These are phyloP conservation scores for Ogataea nonfermentans DNA, from an alignment of 805 yeast species.

Conservation along the genomic window DNA sequence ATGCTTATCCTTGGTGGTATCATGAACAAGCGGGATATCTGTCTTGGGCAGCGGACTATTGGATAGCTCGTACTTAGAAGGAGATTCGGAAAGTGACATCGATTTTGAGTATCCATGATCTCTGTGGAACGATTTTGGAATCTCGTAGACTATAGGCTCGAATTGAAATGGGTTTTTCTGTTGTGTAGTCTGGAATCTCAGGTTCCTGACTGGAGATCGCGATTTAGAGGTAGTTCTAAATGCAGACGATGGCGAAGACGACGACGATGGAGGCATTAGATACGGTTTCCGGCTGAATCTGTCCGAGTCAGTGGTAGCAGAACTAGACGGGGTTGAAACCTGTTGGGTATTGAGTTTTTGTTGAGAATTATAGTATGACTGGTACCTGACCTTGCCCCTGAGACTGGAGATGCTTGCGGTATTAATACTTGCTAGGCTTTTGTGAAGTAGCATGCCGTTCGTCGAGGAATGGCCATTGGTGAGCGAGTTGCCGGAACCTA, in stretches of 20 bases:
- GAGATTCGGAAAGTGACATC: constrained; percentile 17
- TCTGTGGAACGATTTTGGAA: constrained; percentile 31
- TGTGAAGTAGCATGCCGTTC: constrained; percentile 11
- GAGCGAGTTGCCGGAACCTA: constrained; percentile 22
- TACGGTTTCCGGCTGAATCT: constrained; percentile 11
- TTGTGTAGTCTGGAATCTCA: constrained; percentile 14
- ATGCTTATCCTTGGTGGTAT: constrained; percentile 15
- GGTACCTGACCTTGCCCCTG: constrained; percentile 33
- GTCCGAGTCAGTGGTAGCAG: constrained; percentile 10
- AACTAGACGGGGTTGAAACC: constrained; percentile 18
- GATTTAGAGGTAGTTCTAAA: constrained; percentile 22
- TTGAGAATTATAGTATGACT: constrained; percentile 31
- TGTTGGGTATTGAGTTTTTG: constrained; percentile 26
- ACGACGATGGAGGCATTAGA: constrained; percentile 12
- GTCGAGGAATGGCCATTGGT: constrained; percentile 5
- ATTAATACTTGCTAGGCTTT: constrained; percentile 16
- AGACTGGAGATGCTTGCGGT: constrained; percentile 27
- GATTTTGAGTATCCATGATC: constrained; percentile 20
- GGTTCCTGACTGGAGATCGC: constrained; percentile 27
- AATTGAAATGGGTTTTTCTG: constrained; percentile 33
- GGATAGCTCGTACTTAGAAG: constrained; percentile 7
- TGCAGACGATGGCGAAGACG: constrained; percentile 17
- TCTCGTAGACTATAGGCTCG: constrained; percentile 33
- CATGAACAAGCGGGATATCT: neutral
- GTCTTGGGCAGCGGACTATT: neutral